Evolutionary conservation across 2,329 filamentous ascomycete genomes (phyloP), one percentile per base, ranked within the genome.

Genomic region (Blastomyces emzantsi): DNA sequence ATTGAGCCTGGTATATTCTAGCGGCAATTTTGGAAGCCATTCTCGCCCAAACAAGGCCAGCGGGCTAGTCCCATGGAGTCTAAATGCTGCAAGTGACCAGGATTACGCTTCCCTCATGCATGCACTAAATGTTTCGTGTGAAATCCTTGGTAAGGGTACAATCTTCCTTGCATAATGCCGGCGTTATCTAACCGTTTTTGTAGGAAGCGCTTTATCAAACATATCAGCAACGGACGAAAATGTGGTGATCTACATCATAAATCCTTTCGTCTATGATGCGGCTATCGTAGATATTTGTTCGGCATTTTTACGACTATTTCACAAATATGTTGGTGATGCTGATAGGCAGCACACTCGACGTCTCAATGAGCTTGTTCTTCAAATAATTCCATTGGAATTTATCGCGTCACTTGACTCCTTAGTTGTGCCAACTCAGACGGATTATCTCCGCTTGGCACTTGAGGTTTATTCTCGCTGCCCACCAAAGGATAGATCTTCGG

Each of bases 391-490:
- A 0, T 78, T 84, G 30, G 76, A 78, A 39, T 82, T 84, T 63
- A 72, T 87, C 25, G 79, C 80, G 43, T 81, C 79, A 0, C 74
- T 77, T n/a, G 78, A 82, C 19, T 77, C 77, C 2, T 74, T 85
- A 49, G 78, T 83, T 22, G 76, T 84, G 8, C 79, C 81, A 28
- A 76, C 81, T 15, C 77, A 81, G 41, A 70, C 71, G 28, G 78
- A 80, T 15, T 82, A 83, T 68, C 67, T 79, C 33, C 77, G 74
- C 25, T 72, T 86, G 55, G 83, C 83, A 13, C 74, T 83, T 39
- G 82, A 85, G 68, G 78, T 86, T 1, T 86, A 86, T 69, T 80
- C 82, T 66, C 80, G 84, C 51, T 83, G 83, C 67, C 81, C 82
- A 4, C 80, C 81, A 2, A 78, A 77, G 56, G 70, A 71, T 62